A percentile compares a stretch with the other conserved stretches of the same genome.
Conservation (phyloP, 2,329 filamentous ascomycete species). For the Tolypocladium amazonense region DNA sequence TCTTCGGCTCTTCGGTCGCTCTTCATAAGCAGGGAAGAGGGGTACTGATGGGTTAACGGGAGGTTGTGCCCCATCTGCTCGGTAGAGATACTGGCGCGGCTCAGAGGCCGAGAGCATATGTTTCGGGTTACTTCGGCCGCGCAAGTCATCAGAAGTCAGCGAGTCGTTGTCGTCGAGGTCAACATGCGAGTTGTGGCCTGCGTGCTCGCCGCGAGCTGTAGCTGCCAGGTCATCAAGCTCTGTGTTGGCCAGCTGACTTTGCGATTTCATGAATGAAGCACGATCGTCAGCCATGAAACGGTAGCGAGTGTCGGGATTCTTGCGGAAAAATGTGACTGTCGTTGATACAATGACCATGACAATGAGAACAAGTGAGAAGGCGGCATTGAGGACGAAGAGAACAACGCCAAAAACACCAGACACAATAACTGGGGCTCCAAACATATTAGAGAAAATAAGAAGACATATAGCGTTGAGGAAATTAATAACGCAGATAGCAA, state of each 20-base stretch:
- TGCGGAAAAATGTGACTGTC: not conserved
- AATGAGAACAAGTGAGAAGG: not conserved
- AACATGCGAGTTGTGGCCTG: not conserved
- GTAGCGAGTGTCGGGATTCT: not conserved
- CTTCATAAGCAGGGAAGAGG: not conserved
- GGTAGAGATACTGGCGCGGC: no score
- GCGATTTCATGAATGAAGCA: not conserved
- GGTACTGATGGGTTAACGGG: not conserved
- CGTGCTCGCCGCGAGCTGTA: not conserved
- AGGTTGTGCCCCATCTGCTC: not conserved
- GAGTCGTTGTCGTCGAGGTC: not conserved
- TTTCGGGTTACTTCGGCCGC: not conserved
- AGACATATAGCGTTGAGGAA: not conserved
- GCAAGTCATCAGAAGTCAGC: not conserved
- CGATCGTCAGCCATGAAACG: not conserved
- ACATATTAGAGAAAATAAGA: not conserved
- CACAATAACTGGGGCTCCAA: not conserved
- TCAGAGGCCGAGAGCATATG: not conserved
- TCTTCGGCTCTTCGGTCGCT: not conserved
- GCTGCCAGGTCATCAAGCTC: not conserved
- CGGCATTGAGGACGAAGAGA: not conserved
- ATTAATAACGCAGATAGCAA: not conserved
- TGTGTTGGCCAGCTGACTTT: not conserved
- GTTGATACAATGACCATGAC: not conserved
- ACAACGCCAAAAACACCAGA: not conserved